A percentile compares a stretch with the other conserved stretches of the same genome.
Evolutionary conservation across 2,329 filamentous ascomycete species (phyloP).

Genomic region (Diaporthe eres): DNA sequence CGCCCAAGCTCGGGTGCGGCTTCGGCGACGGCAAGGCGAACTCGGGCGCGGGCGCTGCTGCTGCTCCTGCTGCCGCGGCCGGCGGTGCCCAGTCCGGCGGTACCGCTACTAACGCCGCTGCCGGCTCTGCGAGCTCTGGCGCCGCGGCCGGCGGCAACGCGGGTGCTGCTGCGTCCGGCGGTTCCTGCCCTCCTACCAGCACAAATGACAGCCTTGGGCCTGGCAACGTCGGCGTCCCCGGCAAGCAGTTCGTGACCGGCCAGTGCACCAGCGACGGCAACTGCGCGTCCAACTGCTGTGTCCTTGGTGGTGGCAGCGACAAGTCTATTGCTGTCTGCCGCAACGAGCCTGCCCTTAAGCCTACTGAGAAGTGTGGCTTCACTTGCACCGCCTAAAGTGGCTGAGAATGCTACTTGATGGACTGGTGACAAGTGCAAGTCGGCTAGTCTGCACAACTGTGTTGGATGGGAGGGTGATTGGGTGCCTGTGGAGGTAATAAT

Average conservation of each 20-base stretch:
- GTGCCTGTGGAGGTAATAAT: background rate
- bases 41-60: conserved; percentile 9
- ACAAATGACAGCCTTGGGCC: conserved; percentile 24
- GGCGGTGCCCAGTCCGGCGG: background rate
- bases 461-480: background rate
- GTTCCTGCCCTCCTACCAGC: background rate
- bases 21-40: conserved; percentile 30
- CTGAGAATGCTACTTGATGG: background rate
- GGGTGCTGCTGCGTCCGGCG: background rate
- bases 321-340: conserved; percentile 27
- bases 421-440: background rate
- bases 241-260: conserved; percentile 37
- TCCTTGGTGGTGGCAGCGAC: conserved; percentile 17
- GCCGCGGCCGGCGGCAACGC: background rate
- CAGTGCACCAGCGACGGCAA: conserved; percentile 27
- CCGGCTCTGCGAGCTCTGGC: conserved; percentile 1
- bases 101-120: background rate
- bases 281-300: conserved; percentile 32
- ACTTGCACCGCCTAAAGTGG: conserved; percentile 14
- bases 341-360: conserved; percentile 20
- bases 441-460: background rate
- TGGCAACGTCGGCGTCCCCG: background rate
- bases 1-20: conserved; percentile 32
- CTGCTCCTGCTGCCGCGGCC: background rate
- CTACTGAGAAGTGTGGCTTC: conserved; percentile 21